phyloP scores from a whole-genome alignment of 1,284 basidiomycete genomes.

The Caloboletus firmus region DNA sequence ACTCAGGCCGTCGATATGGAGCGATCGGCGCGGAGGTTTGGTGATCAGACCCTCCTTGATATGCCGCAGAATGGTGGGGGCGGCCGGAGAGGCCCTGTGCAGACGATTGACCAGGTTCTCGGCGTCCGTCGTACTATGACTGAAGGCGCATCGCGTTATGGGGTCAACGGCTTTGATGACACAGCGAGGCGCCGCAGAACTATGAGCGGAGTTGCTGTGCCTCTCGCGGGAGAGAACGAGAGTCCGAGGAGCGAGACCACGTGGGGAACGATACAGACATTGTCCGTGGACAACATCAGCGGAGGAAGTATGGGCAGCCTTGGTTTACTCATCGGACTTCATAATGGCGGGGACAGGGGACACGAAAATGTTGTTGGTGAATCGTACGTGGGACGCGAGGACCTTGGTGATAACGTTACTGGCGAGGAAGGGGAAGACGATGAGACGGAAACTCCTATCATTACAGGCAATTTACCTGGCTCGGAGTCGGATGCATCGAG shows the following conservation, averaged over 20 bases:
- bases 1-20: constrained; percentile 22
- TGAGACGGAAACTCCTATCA: constrained; percentile 21
- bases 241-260: constrained; percentile 37
- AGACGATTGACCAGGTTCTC: constrained; percentile 13
- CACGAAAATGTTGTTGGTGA: constrained; percentile 22
- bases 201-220: constrained; percentile 10
- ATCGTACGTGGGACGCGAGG: constrained; percentile 19
- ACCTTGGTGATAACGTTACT: constrained; percentile 6
- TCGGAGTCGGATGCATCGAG: constrained; percentile 21
- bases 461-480: constrained; percentile 22
- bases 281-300: constrained; percentile 21
- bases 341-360: constrained; percentile 32
- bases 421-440: constrained; percentile 18
- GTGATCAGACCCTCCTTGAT: constrained; percentile 13
- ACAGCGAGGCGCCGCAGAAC: constrained; percentile 4
- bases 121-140: constrained; percentile 25
- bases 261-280: constrained; percentile 33
- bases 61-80: constrained; percentile 15
- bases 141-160: constrained; percentile 13
- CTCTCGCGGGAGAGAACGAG: constrained; percentile 20
- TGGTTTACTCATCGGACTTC: constrained; percentile 30
- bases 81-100: constrained; percentile 18
- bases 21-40: constrained; percentile 20
- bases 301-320: constrained; percentile 31
- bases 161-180: constrained; percentile 10